These are phyloP conservation scores for Pyronema domesticum DNA, from an alignment of 495 filamentous ascomycete species.

Conservation along the genomic window DNA sequence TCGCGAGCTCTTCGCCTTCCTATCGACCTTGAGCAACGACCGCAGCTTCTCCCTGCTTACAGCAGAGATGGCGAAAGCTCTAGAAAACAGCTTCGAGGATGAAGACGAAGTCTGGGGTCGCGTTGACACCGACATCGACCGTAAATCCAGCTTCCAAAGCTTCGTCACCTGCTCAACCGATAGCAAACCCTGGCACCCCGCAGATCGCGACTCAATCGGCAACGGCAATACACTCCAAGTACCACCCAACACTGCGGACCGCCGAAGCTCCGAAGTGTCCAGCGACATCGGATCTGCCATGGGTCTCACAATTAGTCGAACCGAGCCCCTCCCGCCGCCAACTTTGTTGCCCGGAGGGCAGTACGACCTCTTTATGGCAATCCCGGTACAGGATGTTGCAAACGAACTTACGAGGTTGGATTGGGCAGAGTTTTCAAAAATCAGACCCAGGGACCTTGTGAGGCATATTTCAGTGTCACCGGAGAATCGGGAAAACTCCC, in stretches of 20 bases:
- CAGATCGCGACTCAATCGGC: neutral
- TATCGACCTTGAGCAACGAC: slow-evolving; percentile 45
- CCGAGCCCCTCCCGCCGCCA: neutral
- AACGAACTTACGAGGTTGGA: slow-evolving; percentile 86
- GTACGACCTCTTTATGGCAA: slow-evolving; percentile 23
- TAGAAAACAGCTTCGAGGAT: slow-evolving; percentile 51
- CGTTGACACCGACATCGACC: slow-evolving; percentile 39
- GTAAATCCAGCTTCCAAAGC: slow-evolving; percentile 24
- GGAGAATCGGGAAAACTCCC: slow-evolving; percentile 56
- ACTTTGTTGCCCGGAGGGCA: slow-evolving; percentile 5
- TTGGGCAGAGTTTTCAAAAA: slow-evolving; percentile 93
- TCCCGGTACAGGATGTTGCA: slow-evolving; percentile 49
- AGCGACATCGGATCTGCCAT: neutral
- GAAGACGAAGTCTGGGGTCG: slow-evolving; percentile 68
- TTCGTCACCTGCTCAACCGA: slow-evolving; percentile 28
- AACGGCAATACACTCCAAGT: neutral
- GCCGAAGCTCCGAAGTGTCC: neutral
- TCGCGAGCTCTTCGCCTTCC: slow-evolving; percentile 50
- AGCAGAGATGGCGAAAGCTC: slow-evolving; percentile 57
- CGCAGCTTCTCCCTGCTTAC: slow-evolving; percentile 65
- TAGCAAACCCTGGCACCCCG: neutral
- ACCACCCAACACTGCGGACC: neutral
- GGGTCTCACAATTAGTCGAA: neutral
- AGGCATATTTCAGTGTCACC: slow-evolving; percentile 65
- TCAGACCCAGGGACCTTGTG: slow-evolving; percentile 82